Conservation (phyloP, 2,329 filamentous ascomycete species). For the Hymenoscyphus linearis region DNA sequence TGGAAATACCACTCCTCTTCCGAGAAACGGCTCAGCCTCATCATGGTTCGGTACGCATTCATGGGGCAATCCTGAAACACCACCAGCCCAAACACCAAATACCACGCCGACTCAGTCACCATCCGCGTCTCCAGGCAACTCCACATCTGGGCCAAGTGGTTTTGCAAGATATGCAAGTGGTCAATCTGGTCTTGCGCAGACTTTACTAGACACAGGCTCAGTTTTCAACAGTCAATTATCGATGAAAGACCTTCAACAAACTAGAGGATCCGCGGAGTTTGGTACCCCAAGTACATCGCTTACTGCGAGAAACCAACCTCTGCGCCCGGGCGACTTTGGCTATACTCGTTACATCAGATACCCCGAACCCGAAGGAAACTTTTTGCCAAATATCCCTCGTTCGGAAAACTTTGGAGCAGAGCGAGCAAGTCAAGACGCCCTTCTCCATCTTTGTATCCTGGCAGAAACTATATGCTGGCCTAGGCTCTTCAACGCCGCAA, state of each 20-base stretch:
- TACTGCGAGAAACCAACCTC: background rate
- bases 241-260: too few relatives aligned
- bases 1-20: too few relatives aligned
- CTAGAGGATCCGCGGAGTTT: too few relatives aligned
- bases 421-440: conserved; percentile 8
- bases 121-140: too few relatives aligned
- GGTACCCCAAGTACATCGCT: background rate
- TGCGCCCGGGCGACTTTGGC: conserved; percentile 3
- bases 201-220: background rate
- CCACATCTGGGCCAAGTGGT: too few relatives aligned
- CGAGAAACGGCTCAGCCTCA: too few relatives aligned
- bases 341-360: background rate
- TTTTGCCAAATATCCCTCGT: conserved; percentile 1
- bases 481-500: conserved; percentile 13
- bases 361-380: background rate
- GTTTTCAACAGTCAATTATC: too few relatives aligned
- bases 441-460: conserved; percentile 15
- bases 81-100: too few relatives aligned
- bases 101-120: too few relatives aligned
- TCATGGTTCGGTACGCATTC: too few relatives aligned
- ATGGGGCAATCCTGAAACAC: too few relatives aligned
- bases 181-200: background rate
- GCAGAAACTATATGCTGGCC: conserved; percentile 17
- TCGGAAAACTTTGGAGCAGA: background rate
- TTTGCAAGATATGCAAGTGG: too few relatives aligned